These are phyloP conservation scores for Lachnellula subtilissima DNA, from an alignment of 2,329 filamentous ascomycete genomes.

Conservation along the genomic window DNA sequence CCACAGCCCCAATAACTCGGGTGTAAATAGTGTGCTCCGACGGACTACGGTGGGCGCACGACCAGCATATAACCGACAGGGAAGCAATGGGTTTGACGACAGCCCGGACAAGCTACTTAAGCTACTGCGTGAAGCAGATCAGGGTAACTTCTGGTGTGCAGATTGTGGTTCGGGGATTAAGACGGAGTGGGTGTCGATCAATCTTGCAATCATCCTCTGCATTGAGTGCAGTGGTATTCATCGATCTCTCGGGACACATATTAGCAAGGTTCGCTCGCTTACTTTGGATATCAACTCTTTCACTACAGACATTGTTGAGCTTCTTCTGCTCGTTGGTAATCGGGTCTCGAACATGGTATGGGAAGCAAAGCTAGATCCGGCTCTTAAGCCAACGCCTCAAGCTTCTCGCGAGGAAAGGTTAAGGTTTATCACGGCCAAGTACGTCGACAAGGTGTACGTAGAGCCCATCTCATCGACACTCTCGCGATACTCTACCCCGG, in stretches of 20 bases:
- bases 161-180: constrained; percentile 90
- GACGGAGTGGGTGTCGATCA: constrained; percentile 99
- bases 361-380: constrained; percentile 77
- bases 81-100: constrained; percentile 71
- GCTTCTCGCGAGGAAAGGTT: constrained; percentile 85
- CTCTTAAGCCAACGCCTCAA: constrained; percentile 65
- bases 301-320: constrained; percentile 92
- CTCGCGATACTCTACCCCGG: constrained; percentile 70
- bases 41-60: constrained; percentile 89
- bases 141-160: constrained; percentile 89
- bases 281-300: constrained; percentile 96
- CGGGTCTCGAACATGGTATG: constrained; percentile 94
- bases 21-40: constrained; percentile 61
- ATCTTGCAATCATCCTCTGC: constrained; percentile 90
- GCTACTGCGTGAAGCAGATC: constrained; percentile 80
- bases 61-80: constrained; percentile 64
- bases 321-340: constrained; percentile 87
- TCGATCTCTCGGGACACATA: constrained; percentile 91
- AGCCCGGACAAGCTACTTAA: constrained; percentile 82
- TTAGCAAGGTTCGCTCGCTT: constrained; percentile 92
- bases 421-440: constrained; percentile 94
- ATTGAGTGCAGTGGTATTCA: constrained; percentile 98
- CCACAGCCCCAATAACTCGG: constrained; percentile 40
- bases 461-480: constrained; percentile 70
- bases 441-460: constrained; percentile 78